phyloP scores from a whole-genome alignment of 768 basidiomycete species.

The Rhodosporidiobolus odoratus region DNA sequence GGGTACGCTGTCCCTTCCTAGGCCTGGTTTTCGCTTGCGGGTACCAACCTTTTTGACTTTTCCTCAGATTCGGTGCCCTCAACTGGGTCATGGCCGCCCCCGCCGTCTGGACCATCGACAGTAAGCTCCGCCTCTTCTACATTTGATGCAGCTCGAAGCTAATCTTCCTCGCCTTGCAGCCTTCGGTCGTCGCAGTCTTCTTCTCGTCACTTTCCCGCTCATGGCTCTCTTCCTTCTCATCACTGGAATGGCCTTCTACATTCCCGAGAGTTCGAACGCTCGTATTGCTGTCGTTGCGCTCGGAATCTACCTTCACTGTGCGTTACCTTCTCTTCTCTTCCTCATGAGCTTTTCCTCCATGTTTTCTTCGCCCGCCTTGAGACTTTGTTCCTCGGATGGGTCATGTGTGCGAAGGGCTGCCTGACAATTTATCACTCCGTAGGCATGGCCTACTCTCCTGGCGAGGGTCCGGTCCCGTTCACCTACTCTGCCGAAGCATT shows the following conservation, averaged over 20 bases:
- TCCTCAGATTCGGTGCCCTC: too few species aligned
- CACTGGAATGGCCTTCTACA: slow-evolving; percentile 57
- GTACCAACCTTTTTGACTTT: too few species aligned
- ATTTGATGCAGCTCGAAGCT: not conserved
- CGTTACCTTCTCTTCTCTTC: too few species aligned
- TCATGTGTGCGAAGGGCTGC: too few species aligned
- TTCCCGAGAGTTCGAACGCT: slow-evolving; percentile 45
- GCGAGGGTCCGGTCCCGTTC: slow-evolving; percentile 38
- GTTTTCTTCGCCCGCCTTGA: too few species aligned
- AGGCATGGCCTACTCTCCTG: slow-evolving; percentile 38
- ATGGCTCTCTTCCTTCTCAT: slow-evolving; percentile 73
- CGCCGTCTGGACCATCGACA: slow-evolving; percentile 6
- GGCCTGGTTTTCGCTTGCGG: too few species aligned
- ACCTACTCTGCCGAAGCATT: slow-evolving; percentile 42
- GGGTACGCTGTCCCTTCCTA: too few species aligned
- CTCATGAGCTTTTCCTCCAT: too few species aligned
- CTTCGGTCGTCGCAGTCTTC: slow-evolving; percentile 61
- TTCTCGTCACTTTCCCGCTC: slow-evolving; percentile 70
- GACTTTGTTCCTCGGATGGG: too few species aligned
- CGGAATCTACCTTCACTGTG: slow-evolving; percentile 36
- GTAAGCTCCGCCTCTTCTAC: not conserved
- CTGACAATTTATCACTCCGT: too few species aligned
- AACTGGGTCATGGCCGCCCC: slow-evolving; percentile 10
- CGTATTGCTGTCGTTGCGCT: slow-evolving; percentile 45
- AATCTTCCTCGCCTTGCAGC: not conserved